A percentile compares a stretch with the other conserved stretches of the same genome.
Conservation (phyloP, 164 flowering plant genomes). For the Aristolochia californica region DNA sequence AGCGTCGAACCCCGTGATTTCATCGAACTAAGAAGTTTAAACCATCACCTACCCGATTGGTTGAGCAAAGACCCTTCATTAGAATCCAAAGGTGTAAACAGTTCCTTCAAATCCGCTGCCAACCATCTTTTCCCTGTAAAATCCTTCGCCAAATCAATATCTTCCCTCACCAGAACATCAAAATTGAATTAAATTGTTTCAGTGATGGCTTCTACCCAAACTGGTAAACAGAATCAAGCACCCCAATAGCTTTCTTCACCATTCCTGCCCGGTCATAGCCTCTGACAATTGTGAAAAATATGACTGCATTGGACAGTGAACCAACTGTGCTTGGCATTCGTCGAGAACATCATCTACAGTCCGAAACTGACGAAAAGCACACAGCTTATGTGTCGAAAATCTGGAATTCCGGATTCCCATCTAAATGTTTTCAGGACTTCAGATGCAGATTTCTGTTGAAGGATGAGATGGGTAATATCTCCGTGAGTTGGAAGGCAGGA, state of each 20-base stretch:
- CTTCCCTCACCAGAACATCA: constrained; percentile 73
- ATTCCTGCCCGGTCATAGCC: constrained; percentile 52
- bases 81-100: constrained; percentile 66
- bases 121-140: constrained; percentile 77
- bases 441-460: constrained; percentile 52
- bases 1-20: constrained; percentile 39
- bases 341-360: constrained; percentile 50
- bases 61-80: constrained; percentile 90
- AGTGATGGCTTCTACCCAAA: constrained; percentile 42
- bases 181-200: constrained; percentile 63
- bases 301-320: constrained; percentile 53
- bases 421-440: constrained; percentile 66
- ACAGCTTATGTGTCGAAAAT: constrained; percentile 65
- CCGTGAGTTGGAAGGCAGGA: constrained; percentile 40
- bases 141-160: constrained; percentile 73
- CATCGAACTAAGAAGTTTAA: constrained; percentile 71
- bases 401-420: constrained; percentile 67
- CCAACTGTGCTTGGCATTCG: constrained; percentile 66
- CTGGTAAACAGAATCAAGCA: constrained; percentile 36
- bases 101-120: constrained; percentile 55
- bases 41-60: constrained; percentile 66
- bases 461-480: constrained; percentile 53
- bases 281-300: constrained; percentile 56
- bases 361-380: constrained; percentile 53
- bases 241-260: constrained; percentile 34